Conservation (phyloP, 2,329 filamentous ascomycete species). For the Phaeosphaeriaceae sp. region DNA sequence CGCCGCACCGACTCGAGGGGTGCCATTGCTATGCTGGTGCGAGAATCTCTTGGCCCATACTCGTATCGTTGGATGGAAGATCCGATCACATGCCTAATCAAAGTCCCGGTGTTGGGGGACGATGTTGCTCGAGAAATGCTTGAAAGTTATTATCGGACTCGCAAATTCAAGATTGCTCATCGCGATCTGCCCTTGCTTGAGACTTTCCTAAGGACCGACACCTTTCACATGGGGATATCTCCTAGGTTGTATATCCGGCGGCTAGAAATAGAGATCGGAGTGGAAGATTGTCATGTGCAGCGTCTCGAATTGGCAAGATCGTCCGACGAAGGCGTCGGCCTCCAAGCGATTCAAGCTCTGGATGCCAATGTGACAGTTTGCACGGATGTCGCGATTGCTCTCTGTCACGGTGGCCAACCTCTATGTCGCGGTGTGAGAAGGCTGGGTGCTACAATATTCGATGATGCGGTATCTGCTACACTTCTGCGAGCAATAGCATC, state of each 20-base stretch:
- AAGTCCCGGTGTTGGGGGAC: conserved; percentile 2
- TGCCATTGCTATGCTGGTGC: conserved; percentile 16
- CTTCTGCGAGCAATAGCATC: neutral
- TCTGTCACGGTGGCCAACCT: neutral
- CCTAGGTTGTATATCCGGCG: conserved; percentile 18
- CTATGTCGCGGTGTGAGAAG: neutral
- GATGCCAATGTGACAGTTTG: neutral
- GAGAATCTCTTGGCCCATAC: conserved; percentile 14
- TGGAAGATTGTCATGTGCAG: neutral
- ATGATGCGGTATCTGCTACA: neutral
- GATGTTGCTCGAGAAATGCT: conserved; percentile 21
- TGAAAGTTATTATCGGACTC: conserved; percentile 25
- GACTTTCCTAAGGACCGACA: conserved; percentile 17
- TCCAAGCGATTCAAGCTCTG: neutral
- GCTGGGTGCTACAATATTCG: neutral
- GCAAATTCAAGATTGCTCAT: conserved; percentile 28
- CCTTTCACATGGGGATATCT: conserved; percentile 14
- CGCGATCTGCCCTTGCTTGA: conserved; percentile 18
- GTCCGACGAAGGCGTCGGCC: neutral
- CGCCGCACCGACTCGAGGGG: conserved; percentile 1
- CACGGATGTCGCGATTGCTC: neutral
- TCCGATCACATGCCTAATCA: conserved; percentile 10
- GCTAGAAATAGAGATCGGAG: neutral
- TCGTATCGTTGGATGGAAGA: conserved; percentile 29
- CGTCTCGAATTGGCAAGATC: neutral